phyloP scores from a whole-genome alignment of 2,329 filamentous ascomycete species.

The Paecilomyces sp. region DNA sequence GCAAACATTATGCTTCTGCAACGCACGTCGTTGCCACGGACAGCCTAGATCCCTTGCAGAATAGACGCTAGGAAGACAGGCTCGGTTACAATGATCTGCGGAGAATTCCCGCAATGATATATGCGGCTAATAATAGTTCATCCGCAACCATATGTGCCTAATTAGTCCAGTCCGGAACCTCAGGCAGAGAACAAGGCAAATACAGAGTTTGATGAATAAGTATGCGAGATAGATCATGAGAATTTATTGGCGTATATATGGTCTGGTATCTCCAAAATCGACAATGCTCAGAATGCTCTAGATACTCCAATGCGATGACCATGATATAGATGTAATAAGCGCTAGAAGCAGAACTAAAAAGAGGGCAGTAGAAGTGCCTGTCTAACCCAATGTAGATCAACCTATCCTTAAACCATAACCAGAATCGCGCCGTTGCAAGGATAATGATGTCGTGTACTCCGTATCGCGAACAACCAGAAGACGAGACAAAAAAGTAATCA shows the following conservation, averaged over 20 bases:
- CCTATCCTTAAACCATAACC: neutral
- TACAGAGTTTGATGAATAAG: neutral
- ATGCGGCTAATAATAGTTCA: neutral
- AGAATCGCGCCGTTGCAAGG: conserved; percentile 18
- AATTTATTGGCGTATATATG: neutral
- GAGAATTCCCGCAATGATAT: neutral
- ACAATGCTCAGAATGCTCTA: neutral
- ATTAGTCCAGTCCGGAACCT: neutral
- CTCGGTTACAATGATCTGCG: neutral
- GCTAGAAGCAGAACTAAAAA: neutral
- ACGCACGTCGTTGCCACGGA: neutral
- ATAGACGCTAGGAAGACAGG: neutral
- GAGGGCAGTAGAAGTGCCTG: neutral
- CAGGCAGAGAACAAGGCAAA: neutral
- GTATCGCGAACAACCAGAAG: conserved; percentile 6
- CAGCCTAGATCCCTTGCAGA: neutral
- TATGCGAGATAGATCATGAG: neutral
- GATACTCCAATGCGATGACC: neutral
- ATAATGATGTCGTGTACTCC: conserved; percentile 16
- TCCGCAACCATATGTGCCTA: neutral
- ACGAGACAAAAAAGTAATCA: neutral
- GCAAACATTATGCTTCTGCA: neutral
- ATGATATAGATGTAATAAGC: neutral
- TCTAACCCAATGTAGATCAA: neutral
- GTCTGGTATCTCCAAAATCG: neutral